Conservation (phyloP, 768 basidiomycete genomes). For the Sarcodon aspratus region DNA sequence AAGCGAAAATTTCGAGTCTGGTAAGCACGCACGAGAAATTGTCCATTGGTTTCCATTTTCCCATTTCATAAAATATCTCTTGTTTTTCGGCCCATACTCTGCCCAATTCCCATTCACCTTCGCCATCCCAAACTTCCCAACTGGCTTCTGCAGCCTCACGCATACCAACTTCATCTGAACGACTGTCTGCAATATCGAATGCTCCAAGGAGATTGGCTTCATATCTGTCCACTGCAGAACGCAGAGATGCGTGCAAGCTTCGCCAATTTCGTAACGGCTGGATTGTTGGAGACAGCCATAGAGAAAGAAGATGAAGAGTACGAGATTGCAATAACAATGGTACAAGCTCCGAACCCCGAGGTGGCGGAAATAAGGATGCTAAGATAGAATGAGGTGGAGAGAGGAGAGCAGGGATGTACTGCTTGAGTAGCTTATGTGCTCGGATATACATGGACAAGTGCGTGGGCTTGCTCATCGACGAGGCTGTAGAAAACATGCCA, state of each 20-base stretch:
- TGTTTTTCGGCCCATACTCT: slow-evolving; percentile 94
- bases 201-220: slow-evolving; percentile 77
- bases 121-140: slow-evolving; percentile 68
- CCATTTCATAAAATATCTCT: slow-evolving; percentile 85
- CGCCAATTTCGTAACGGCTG: slow-evolving; percentile 66
- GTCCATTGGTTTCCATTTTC: slow-evolving; percentile 66
- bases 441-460: slow-evolving; percentile 53
- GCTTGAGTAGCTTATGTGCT: slow-evolving; percentile 51
- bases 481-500: slow-evolving; percentile 16
- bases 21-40: slow-evolving; percentile 57
- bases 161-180: slow-evolving; percentile 68
- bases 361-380: slow-evolving; percentile 35
- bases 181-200: slow-evolving; percentile 80
- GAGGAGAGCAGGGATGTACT: slow-evolving; percentile 44
- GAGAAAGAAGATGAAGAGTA: slow-evolving; percentile 57
- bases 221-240: slow-evolving; percentile 78
- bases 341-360: slow-evolving; percentile 11
- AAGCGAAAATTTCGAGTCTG: neutral
- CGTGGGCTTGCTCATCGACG: slow-evolving; percentile 17
- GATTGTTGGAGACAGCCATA: slow-evolving; percentile 60
- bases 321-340: slow-evolving; percentile 50
- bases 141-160: slow-evolving; percentile 69
- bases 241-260: slow-evolving; percentile 48
- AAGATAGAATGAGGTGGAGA: slow-evolving; percentile 61
- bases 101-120: slow-evolving; percentile 72